Evolutionary conservation across 2,329 filamentous ascomycete genomes (phyloP).

Genomic region (Beauveria sp.): DNA sequence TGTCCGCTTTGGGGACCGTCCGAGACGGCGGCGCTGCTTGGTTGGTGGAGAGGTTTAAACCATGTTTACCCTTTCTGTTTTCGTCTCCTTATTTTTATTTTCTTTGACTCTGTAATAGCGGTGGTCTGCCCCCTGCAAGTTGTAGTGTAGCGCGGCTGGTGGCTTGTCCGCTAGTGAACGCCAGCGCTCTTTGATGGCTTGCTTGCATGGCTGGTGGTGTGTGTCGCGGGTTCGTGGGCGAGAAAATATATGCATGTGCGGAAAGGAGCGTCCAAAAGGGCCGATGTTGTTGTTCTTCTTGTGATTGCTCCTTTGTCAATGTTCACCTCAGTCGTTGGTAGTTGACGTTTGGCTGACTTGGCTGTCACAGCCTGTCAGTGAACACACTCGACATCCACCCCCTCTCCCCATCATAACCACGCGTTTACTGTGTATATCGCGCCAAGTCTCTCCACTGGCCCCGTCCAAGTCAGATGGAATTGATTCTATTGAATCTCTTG

Average conservation of each 20-base stretch:
- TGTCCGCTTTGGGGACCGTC: constrained; percentile 3
- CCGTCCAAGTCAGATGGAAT: background rate
- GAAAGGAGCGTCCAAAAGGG: background rate
- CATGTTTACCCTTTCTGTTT: too few species aligned
- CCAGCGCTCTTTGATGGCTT: background rate
- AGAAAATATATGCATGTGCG: background rate
- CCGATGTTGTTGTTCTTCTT: background rate
- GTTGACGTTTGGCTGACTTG: too few species aligned
- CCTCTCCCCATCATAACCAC: too few species aligned
- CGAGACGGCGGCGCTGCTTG: constrained; percentile 1
- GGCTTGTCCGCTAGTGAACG: background rate
- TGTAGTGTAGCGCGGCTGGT: background rate
- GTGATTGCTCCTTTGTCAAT: background rate
- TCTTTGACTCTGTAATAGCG: too few species aligned
- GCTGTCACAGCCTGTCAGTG: too few species aligned
- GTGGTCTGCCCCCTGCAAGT: background rate
- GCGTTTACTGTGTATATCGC: background rate
- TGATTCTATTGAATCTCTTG: too few species aligned
- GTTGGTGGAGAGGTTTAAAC: background rate
- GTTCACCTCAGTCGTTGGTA: too few species aligned
- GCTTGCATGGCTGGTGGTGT: background rate
- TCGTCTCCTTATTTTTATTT: too few species aligned
- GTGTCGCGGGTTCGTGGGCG: background rate
- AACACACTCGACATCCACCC: too few species aligned
- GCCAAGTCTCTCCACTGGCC: background rate